A percentile compares a stretch with the other conserved stretches of the same genome.
Conservation (phyloP, 2,329 filamentous ascomycete species). For the Fusarium longipes region DNA sequence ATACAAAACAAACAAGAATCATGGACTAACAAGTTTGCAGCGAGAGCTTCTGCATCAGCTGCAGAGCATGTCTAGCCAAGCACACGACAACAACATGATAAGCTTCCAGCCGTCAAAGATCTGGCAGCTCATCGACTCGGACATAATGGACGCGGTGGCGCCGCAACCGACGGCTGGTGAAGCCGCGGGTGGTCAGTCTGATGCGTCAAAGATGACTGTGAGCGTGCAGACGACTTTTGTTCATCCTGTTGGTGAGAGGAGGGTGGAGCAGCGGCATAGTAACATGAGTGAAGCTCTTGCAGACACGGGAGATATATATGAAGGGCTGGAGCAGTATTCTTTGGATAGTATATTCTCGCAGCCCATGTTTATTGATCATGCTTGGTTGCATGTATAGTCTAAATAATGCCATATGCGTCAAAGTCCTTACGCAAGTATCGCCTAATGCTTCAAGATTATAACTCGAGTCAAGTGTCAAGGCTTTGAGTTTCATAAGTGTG, state of each 20-base stretch:
- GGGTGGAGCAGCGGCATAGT: background rate
- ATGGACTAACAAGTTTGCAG: background rate
- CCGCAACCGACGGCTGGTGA: constrained; percentile 15
- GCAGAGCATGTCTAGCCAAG: constrained; percentile 37
- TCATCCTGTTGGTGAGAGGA: constrained; percentile 19
- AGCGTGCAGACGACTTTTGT: constrained; percentile 36
- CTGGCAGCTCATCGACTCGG: constrained; percentile 32
- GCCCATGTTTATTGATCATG: constrained; percentile 38
- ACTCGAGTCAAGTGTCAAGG: too few relatives aligned
- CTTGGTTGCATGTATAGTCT: constrained; percentile 30
- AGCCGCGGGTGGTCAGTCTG: constrained; percentile 4
- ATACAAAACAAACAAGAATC: rapidly evolving
- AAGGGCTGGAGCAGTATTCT: constrained; percentile 32
- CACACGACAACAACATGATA: constrained; percentile 36
- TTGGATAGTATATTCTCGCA: constrained; percentile 37
- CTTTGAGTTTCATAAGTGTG: too few relatives aligned
- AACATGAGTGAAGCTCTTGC: background rate
- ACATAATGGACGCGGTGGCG: constrained; percentile 32
- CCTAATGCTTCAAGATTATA: too few relatives aligned
- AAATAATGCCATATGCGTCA: too few relatives aligned
- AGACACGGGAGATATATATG: constrained; percentile 9
- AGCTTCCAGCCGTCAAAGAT: constrained; percentile 35
- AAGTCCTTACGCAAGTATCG: too few relatives aligned
- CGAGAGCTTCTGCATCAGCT: constrained; percentile 25
- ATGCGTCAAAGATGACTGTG: constrained; percentile 21